Conservation (phyloP, 208 protist genomes). For the Acanthamoeba quina region DNA sequence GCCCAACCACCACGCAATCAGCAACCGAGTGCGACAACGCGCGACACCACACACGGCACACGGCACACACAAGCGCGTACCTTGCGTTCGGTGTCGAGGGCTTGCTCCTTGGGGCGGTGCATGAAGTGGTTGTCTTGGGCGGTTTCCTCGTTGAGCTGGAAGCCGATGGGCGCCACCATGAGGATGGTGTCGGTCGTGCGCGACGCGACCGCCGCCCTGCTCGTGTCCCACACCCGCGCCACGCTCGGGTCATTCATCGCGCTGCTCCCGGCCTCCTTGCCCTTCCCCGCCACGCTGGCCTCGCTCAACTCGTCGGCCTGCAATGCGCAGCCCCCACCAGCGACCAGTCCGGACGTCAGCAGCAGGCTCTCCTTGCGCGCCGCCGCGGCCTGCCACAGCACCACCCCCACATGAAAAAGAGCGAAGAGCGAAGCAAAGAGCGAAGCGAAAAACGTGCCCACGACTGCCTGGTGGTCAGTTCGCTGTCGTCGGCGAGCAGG, state of each 20-base stretch:
- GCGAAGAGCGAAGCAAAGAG: background rate
- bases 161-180: conserved; percentile 86
- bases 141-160: conserved; percentile 84
- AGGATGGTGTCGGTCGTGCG: conserved; percentile 83
- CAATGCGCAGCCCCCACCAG: background rate
- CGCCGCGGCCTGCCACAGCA: no score
- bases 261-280: background rate
- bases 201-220: background rate
- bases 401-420: no score
- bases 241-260: background rate
- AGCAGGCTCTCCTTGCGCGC: no score
- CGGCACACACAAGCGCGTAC: conserved; percentile 42
- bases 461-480: conserved; percentile 5
- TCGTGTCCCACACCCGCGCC: conserved; percentile 47
- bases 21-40: background rate
- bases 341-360: no score
- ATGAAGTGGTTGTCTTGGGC: conserved; percentile 87
- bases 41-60: background rate
- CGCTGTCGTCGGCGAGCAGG: conserved; percentile 1
- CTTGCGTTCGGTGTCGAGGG: conserved; percentile 34
- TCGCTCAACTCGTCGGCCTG: background rate
- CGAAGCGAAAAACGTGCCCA: background rate
- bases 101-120: conserved; percentile 56
- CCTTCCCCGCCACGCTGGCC: conserved; percentile 65
- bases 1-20: no score